These are phyloP conservation scores for Saksenaea oblongispora DNA, from an alignment of 371 early-diverging fungal genomes.

Conservation along the genomic window DNA sequence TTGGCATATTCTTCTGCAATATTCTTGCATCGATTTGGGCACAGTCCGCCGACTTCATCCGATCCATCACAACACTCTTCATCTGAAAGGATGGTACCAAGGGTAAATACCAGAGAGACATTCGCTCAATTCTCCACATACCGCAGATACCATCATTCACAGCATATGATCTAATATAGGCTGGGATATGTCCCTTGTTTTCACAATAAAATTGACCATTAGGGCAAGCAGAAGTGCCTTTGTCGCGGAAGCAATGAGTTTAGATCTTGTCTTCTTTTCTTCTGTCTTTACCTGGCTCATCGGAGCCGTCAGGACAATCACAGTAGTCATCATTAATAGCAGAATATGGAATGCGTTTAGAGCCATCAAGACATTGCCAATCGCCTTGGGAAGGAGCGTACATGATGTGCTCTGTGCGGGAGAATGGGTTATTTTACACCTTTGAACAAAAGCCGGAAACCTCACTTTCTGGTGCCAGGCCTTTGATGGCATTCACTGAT, in stretches of 20 bases:
- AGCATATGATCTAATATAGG: conserved; percentile 66
- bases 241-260: conserved; percentile 15
- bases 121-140: conserved; percentile 20
- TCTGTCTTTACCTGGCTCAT: conserved; percentile 80
- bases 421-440: conserved; percentile 1
- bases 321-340: conserved; percentile 95
- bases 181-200: conserved; percentile 78
- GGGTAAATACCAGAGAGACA: not conserved
- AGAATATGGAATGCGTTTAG: conserved; percentile 61
- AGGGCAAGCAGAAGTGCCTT: conserved; percentile 91
- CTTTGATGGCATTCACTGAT: conserved; percentile 18
- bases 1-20: conserved; percentile 54
- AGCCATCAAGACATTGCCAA: conserved; percentile 81
- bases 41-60: conserved; percentile 76
- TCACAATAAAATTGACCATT: conserved; percentile 79
- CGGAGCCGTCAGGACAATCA: conserved; percentile 93
- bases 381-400: conserved; percentile 40
- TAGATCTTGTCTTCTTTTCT: not conserved
- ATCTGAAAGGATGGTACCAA: conserved; percentile 42
- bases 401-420: conserved; percentile 31
- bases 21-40: conserved; percentile 75
- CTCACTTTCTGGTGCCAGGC: conserved; percentile 40
- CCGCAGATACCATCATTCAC: conserved; percentile 96
- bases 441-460: not conserved
- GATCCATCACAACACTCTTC: conserved; percentile 94